Conservation (phyloP, 1,284 basidiomycete genomes). For the Austroboletus novae-zelandiae region DNA sequence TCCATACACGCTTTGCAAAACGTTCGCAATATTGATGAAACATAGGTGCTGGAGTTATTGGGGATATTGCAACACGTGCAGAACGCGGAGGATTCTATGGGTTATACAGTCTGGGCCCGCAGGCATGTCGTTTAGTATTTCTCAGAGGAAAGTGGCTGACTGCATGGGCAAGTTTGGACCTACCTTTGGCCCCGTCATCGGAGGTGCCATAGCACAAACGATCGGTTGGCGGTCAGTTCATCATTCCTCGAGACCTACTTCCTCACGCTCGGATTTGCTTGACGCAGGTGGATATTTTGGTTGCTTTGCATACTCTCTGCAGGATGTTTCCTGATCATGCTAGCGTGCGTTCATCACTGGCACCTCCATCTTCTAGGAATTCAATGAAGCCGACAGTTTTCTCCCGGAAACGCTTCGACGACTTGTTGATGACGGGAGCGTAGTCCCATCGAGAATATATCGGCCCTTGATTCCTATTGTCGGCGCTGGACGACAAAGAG, state of each 20-base stretch:
- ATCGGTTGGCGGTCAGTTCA: slow-evolving; percentile 65
- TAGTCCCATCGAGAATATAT: slow-evolving; percentile 45
- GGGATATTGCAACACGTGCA: slow-evolving; percentile 51
- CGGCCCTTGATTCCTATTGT: slow-evolving; percentile 57
- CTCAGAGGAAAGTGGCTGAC: not conserved
- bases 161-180: slow-evolving; percentile 52
- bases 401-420: slow-evolving; percentile 62
- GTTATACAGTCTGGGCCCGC: slow-evolving; percentile 44
- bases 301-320: slow-evolving; percentile 65
- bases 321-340: slow-evolving; percentile 50
- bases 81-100: slow-evolving; percentile 58
- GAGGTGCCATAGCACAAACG: slow-evolving; percentile 54
- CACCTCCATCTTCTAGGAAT: not conserved
- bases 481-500: slow-evolving; percentile 33
- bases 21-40: not conserved
- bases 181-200: slow-evolving; percentile 53
- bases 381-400: slow-evolving; percentile 36
- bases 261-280: slow-evolving; percentile 19
- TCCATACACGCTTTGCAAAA: not conserved
- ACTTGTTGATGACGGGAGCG: slow-evolving; percentile 59
- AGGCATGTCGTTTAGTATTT: slow-evolving; percentile 26
- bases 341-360: slow-evolving; percentile 45
- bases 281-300: slow-evolving; percentile 69
- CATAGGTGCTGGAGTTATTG: slow-evolving; percentile 56
- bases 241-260: not conserved